Conservation (phyloP, 331 rosid genomes). For the Stylosanthes scabra region DNA sequence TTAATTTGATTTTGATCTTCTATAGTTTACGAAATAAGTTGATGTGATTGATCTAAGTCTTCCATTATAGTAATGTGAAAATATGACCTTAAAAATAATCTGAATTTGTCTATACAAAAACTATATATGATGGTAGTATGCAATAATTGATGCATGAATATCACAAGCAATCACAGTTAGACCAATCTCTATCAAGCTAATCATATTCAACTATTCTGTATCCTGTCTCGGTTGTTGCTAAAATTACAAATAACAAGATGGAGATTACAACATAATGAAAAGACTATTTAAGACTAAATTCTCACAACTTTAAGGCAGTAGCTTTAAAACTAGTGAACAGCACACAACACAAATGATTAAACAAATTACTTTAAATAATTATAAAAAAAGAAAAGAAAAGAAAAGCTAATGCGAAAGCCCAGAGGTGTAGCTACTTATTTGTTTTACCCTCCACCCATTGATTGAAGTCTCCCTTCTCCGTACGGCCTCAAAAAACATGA, state of each 20-base stretch:
- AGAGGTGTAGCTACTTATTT: constrained; percentile 25
- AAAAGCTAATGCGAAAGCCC: constrained; percentile 19
- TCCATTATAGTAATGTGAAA: not conserved
- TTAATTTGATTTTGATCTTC: too few species aligned
- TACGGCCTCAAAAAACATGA: constrained; percentile 28
- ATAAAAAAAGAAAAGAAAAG: not conserved
- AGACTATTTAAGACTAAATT: constrained; percentile 17
- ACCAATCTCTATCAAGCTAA: not conserved
- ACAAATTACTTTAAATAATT: not conserved
- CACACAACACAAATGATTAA: constrained; percentile 18
- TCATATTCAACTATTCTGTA: constrained; percentile 33
- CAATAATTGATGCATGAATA: not conserved
- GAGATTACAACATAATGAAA: constrained; percentile 35
- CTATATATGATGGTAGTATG: not conserved
- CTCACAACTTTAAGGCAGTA: constrained; percentile 34
- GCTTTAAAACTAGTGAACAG: constrained; percentile 6
- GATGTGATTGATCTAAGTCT: too few species aligned
- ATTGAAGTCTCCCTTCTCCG: constrained; percentile 27
- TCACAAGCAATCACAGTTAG: not conserved
- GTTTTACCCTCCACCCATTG: constrained; percentile 28
- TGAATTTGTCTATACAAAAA: not conserved
- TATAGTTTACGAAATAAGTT: too few species aligned
- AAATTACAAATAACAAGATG: constrained; percentile 39
- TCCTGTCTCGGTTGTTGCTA: constrained; percentile 31
- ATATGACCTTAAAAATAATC: not conserved